A percentile compares a stretch with the other conserved stretches of the same genome.
Conservation (phyloP, 2,329 filamentous ascomycete genomes). For the Fusarium dlaminii region DNA sequence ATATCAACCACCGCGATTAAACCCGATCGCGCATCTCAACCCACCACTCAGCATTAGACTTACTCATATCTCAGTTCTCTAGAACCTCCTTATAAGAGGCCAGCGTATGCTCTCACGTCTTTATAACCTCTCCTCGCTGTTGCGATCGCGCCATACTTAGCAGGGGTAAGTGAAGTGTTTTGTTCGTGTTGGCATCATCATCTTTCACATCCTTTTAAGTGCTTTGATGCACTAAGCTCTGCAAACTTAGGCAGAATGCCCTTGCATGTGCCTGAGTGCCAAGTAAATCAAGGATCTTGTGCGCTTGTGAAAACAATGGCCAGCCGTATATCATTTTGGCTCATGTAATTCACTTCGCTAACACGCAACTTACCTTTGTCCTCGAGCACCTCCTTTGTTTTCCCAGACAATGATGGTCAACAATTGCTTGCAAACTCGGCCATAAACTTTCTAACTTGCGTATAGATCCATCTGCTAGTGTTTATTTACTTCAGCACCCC, state of each 20-base stretch:
- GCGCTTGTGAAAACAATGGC: not conserved
- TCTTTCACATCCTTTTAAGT: not conserved
- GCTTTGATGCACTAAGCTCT: not conserved
- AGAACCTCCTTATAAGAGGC: not conserved
- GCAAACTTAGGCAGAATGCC: not conserved
- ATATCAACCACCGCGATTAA: slow-evolving; percentile 5
- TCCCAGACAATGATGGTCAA: not conserved
- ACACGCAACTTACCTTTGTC: not conserved
- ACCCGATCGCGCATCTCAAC: slow-evolving; percentile 16
- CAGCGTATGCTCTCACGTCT: not conserved
- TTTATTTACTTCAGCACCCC: not conserved
- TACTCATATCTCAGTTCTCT: not conserved
- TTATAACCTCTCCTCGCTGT: not conserved
- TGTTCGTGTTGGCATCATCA: not conserved
- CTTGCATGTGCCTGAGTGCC: not conserved
- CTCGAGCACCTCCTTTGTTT: not conserved
- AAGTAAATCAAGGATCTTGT: not conserved
- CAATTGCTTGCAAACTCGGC: not conserved
- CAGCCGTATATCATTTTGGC: not conserved
- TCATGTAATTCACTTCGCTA: slow-evolving; percentile 6
- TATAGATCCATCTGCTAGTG: not conserved
- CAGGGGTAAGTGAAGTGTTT: slow-evolving; percentile 29
- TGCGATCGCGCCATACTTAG: slow-evolving; percentile 32
- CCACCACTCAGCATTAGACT: not conserved
- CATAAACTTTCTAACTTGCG: not conserved